Conservation (phyloP, 768 basidiomycete species). For the Daedaleopsis sinensis region DNA sequence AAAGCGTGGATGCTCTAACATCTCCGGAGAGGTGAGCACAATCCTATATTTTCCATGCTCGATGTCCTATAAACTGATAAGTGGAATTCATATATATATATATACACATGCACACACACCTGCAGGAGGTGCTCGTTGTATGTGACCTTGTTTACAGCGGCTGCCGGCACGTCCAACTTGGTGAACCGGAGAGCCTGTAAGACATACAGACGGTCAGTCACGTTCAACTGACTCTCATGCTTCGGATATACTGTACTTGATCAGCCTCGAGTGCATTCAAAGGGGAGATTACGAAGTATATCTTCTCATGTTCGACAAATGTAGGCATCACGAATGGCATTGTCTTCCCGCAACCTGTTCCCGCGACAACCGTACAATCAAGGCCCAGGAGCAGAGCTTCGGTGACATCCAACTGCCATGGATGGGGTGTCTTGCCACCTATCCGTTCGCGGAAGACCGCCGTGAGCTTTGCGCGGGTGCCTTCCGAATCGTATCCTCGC, state of each 20-base stretch:
- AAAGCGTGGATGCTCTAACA: background rate
- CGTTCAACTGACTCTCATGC: background rate
- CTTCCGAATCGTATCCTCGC: no score
- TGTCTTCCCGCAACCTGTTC: slow-evolving; percentile 27
- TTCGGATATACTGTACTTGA: slow-evolving; percentile 21
- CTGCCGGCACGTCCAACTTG: background rate
- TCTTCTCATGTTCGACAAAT: slow-evolving; percentile 11
- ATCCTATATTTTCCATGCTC: background rate
- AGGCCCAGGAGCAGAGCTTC: slow-evolving; percentile 16
- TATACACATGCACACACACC: no score
- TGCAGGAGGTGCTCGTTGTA: background rate
- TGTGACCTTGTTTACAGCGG: background rate
- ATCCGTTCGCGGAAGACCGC: no score
- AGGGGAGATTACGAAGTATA: slow-evolving; percentile 24
- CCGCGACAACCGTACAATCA: slow-evolving; percentile 18
- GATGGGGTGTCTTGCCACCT: background rate
- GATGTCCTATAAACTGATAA: no score
- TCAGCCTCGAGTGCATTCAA: slow-evolving; percentile 27
- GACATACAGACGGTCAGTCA: no score
- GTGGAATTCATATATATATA: no score
- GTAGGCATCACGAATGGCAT: slow-evolving; percentile 27
- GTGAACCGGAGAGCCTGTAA: background rate
- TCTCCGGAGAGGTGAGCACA: background rate
- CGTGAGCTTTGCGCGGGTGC: no score
- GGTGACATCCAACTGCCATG: background rate